A percentile compares a stretch with the other conserved stretches of the same genome.
phyloP scores from a whole-genome alignment of 257 asterid species.

The Penstemon barbatus region DNA sequence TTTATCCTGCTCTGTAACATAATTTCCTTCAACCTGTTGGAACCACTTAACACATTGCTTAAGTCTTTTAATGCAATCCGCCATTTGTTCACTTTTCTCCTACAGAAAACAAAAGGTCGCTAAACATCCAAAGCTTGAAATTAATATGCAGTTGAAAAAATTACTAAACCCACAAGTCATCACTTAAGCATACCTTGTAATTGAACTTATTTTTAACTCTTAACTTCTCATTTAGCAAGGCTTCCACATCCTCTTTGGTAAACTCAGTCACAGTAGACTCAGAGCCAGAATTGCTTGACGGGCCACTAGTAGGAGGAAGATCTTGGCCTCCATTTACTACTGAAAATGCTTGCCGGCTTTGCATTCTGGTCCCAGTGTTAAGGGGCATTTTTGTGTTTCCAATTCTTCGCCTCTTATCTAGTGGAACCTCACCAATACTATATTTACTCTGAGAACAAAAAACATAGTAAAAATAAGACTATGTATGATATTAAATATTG shows the following conservation, averaged over 20 bases:
- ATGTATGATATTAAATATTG: not conserved
- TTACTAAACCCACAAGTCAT: not conserved
- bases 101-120: slow-evolving; percentile 32
- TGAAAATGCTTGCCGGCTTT: slow-evolving; percentile 65
- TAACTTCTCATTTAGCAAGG: slow-evolving; percentile 68
- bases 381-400: slow-evolving; percentile 64
- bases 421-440: slow-evolving; percentile 51
- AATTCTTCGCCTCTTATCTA: slow-evolving; percentile 69
- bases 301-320: slow-evolving; percentile 55
- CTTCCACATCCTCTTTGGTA: slow-evolving; percentile 70
- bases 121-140: slow-evolving; percentile 14
- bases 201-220: slow-evolving; percentile 64
- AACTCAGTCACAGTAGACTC: slow-evolving; percentile 60
- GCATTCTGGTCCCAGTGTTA: slow-evolving; percentile 44
- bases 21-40: slow-evolving; percentile 72
- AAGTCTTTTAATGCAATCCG: slow-evolving; percentile 64
- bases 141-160: not conserved
- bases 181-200: slow-evolving; percentile 36
- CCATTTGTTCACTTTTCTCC: slow-evolving; percentile 80
- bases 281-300: slow-evolving; percentile 68
- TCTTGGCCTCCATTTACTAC: slow-evolving; percentile 80
- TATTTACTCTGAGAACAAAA: slow-evolving; percentile 50
- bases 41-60: slow-evolving; percentile 84
- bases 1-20: slow-evolving; percentile 54
- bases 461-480: not conserved